Evolutionary conservation across 257 asterid species (phyloP).

Genomic region (Plantago ovata): DNA sequence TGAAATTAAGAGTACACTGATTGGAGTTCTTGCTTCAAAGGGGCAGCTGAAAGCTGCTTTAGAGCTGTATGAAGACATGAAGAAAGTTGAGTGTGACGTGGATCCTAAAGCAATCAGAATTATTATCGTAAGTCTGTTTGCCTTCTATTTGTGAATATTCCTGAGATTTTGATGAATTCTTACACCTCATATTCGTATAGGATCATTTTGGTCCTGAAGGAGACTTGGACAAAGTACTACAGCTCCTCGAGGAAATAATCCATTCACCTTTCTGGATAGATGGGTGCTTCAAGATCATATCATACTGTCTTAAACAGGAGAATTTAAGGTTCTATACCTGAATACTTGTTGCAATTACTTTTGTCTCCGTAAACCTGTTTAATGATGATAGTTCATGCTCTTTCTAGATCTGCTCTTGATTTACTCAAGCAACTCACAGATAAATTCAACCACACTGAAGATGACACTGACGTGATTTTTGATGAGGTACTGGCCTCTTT

Average conservation of each 20-base stretch:
- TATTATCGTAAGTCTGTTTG: slow-evolving; percentile 64
- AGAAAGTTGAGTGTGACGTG: slow-evolving; percentile 38
- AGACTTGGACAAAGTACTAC: slow-evolving; percentile 50
- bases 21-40: slow-evolving; percentile 83
- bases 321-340: slow-evolving; percentile 56
- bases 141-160: slow-evolving; percentile 2
- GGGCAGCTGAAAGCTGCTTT: slow-evolving; percentile 74
- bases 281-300: slow-evolving; percentile 63
- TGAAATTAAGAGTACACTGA: slow-evolving; percentile 62
- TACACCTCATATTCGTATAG: slow-evolving; percentile 29
- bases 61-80: slow-evolving; percentile 57
- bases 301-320: slow-evolving; percentile 54
- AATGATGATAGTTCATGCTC: slow-evolving; percentile 20
- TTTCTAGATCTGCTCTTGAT: slow-evolving; percentile 49
- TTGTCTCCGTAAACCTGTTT: slow-evolving; percentile 2
- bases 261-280: slow-evolving; percentile 56
- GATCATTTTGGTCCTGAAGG: slow-evolving; percentile 66
- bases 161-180: slow-evolving; percentile 8
- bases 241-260: slow-evolving; percentile 61
- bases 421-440: slow-evolving; percentile 66
- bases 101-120: slow-evolving; percentile 57
- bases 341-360: slow-evolving; percentile 11
- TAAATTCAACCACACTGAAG: slow-evolving; percentile 47
- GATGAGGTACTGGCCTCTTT: slow-evolving; percentile 57
- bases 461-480: slow-evolving; percentile 45